Base-by-base conservation (phyloP, 352 stramenopile species). In the Peronospora tabacina region DNA sequence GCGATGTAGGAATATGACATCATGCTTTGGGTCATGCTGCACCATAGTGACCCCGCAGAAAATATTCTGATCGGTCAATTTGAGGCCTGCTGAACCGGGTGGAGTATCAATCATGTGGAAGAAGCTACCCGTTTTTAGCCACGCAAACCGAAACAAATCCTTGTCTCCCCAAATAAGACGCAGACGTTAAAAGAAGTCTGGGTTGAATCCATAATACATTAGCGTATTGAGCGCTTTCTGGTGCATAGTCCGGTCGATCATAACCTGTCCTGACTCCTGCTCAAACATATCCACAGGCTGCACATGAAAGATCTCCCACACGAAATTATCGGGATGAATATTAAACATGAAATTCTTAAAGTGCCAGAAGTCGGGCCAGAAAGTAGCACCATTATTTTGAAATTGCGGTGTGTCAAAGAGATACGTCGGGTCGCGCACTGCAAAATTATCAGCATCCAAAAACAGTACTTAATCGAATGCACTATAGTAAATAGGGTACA, bases 351-450 rank as follows among this genome's bases (percentile, higher is more conserved):
- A 72, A 20, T 67, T 58, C 32, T 28, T 49, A 13, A 70, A 68
- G 30, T 86, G 74, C 70, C 70, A 87, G 30, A 84, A 82, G 38
- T 87, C 75, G 6, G 75, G 75, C 72, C 75, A 89, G 45, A 87
- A 87, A 5, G 87, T 28, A 19, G 78, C 73, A 15, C 75, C 73
- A 0, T 49, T 72, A 17, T 58, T 35, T 7, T 49, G 29, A 46
- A 79, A 85, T 46, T 73, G 67, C 0, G 32, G 30, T 3, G 55
- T 52, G 1, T 44, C 39, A 53, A 85, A 83, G n/a, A 85, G 34
- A 39, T 70, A 80, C 5, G 50, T 81, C 32, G 74, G 74, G 30
- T 85, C 62, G 29, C 47, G 49, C 17, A 54, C 63, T 2, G 71
- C 66, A 17, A 72, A 44, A 34, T 85, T 85, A 44, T 85, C 74